Evolutionary conservation across 768 basidiomycete genomes (phyloP).

Genomic region (Lactarius sanguifluus): DNA sequence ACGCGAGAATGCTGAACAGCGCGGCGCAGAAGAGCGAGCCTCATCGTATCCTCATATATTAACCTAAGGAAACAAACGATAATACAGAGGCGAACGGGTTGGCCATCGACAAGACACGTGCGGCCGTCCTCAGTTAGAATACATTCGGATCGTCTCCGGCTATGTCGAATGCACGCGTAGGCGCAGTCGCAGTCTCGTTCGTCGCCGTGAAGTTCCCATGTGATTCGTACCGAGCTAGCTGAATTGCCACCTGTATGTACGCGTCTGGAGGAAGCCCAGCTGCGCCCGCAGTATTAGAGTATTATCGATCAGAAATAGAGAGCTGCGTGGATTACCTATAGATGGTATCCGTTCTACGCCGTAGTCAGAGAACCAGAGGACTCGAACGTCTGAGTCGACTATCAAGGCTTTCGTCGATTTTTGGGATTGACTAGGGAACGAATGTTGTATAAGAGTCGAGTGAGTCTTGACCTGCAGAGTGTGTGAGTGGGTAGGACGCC

Average conservation of each 20-base stretch:
- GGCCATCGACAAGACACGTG: conserved; percentile 71
- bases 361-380: conserved; percentile 78
- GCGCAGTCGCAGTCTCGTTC: conserved; percentile 89
- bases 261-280: conserved; percentile 70
- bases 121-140: conserved; percentile 70
- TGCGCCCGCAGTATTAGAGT: conserved; percentile 30
- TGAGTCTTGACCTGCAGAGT: conserved; percentile 24
- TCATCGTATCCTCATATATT: conserved; percentile 32
- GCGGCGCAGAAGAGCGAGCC: conserved; percentile 53
- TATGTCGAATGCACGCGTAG: conserved; percentile 81
- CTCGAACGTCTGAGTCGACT: conserved; percentile 77
- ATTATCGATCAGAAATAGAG: background rate
- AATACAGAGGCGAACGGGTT: conserved; percentile 49
- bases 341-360: conserved; percentile 86
- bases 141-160: conserved; percentile 80
- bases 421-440: conserved; percentile 62
- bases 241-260: conserved; percentile 86
- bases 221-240: conserved; percentile 87
- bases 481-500: conserved; percentile 18
- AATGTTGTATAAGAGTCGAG: conserved; percentile 64
- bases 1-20: conserved; percentile 74
- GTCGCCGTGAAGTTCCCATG: conserved; percentile 79
- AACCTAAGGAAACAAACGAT: background rate
- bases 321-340: conserved; percentile 45
- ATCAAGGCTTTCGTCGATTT: conserved; percentile 82